Percentiles rank a stretch among this genome's conserved stretches.
Evolutionary conservation across 2,329 filamentous ascomycete species (phyloP).

Genomic region (Fusarium napiforme): DNA sequence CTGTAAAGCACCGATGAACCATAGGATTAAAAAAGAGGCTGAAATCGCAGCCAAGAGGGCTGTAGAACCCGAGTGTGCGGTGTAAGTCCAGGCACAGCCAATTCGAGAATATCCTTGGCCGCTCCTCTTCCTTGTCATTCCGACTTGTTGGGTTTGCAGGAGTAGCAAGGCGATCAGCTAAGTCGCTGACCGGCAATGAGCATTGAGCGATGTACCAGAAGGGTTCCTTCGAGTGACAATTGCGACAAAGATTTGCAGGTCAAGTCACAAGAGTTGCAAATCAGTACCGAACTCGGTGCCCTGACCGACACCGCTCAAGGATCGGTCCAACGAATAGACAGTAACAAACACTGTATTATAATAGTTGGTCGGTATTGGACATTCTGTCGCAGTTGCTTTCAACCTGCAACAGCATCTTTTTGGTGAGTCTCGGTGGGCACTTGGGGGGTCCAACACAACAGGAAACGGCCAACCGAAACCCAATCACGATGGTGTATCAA

Average conservation of each 20-base stretch:
- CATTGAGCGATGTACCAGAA: slow-evolving; percentile 12
- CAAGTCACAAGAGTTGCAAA: slow-evolving; percentile 25
- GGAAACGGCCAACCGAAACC: slow-evolving; percentile 6
- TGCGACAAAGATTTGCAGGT: slow-evolving; percentile 32
- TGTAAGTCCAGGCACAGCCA: slow-evolving; percentile 14
- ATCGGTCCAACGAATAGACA: slow-evolving; percentile 9
- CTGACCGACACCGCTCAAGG: slow-evolving; percentile 36
- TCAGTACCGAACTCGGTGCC: slow-evolving; percentile 29
- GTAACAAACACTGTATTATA: slow-evolving; percentile 28
- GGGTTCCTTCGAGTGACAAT: slow-evolving; percentile 18
- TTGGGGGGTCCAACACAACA: slow-evolving; percentile 21
- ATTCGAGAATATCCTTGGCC: slow-evolving; percentile 14
- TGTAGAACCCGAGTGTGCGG: slow-evolving; percentile 19
- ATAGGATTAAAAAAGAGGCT: background rate
- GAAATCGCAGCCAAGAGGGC: background rate
- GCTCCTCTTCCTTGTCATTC: slow-evolving; percentile 1
- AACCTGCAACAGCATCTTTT: slow-evolving; percentile 32
- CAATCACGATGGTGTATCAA: slow-evolving; percentile 19
- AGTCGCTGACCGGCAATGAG: slow-evolving; percentile 16
- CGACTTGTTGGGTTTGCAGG: slow-evolving; percentile 16
- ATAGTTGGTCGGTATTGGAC: background rate
- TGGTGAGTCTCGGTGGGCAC: background rate
- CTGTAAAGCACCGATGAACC: slow-evolving; percentile 12
- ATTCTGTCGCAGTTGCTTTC: slow-evolving; percentile 24
- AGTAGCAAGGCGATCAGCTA: slow-evolving; percentile 15